Percentiles rank a stretch among this genome's conserved stretches.
These are phyloP conservation scores for Calonectria pauciramosa DNA, from an alignment of 2,329 filamentous ascomycete species.

Conservation along the genomic window DNA sequence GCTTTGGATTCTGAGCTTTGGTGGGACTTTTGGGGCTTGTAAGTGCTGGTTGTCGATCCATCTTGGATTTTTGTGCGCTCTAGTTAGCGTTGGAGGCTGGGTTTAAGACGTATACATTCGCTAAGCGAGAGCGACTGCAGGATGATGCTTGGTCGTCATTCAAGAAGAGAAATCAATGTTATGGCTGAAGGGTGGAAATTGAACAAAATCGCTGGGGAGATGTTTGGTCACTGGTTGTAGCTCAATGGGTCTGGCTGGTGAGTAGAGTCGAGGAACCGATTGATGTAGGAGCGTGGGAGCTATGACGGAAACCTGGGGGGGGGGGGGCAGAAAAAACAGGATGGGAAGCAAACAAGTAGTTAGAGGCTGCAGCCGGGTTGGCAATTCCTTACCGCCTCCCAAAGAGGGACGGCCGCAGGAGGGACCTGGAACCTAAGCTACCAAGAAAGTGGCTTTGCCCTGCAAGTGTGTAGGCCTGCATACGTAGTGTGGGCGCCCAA, in stretches of 20 bases:
- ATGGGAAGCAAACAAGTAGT: slow-evolving; percentile 29
- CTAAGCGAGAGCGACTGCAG: background rate
- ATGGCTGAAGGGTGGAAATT: slow-evolving; percentile 2
- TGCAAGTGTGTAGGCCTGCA: slow-evolving; percentile 36
- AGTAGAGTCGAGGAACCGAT: background rate
- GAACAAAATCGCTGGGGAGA: background rate
- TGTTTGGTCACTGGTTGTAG: background rate
- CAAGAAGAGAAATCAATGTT: slow-evolving; percentile 20
- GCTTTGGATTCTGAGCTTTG: slow-evolving; percentile 38
- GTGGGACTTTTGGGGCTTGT: slow-evolving; percentile 29
- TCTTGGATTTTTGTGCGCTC: slow-evolving; percentile 1
- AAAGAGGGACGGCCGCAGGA: slow-evolving; percentile 21
- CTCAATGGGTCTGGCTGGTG: background rate
- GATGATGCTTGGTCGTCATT: slow-evolving; percentile 30
- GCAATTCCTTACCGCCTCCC: slow-evolving; percentile 45
- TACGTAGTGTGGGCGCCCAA: slow-evolving; percentile 37
- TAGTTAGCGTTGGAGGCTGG: slow-evolving; percentile 21
- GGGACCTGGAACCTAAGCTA: slow-evolving; percentile 4
- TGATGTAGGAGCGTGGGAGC: slow-evolving; percentile 19
- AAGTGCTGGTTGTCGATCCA: slow-evolving; percentile 8
- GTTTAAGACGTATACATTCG: slow-evolving; percentile 24
- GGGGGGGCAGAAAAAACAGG: slow-evolving; percentile 25
- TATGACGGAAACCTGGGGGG: slow-evolving; percentile 28
- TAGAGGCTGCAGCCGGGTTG: slow-evolving; percentile 14
- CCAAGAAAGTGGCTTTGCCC: slow-evolving; percentile 38